Evolutionary conservation across 140 eudicot species (phyloP).

Genomic region (Oenanthe javanica): DNA sequence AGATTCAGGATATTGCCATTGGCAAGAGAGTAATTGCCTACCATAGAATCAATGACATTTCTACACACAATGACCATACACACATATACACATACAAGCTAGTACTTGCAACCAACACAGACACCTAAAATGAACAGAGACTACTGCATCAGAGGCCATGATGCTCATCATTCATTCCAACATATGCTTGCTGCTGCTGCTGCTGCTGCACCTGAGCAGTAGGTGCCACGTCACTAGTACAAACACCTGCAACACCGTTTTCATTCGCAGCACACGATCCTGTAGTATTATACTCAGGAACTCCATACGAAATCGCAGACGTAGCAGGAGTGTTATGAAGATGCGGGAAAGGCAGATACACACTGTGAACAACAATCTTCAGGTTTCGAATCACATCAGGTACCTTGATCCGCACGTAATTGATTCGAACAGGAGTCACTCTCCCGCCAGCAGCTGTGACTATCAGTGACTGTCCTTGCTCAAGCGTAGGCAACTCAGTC

Average conservation of each 20-base stretch:
- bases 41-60: background rate
- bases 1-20: background rate
- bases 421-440: slow-evolving; percentile 56
- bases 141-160: slow-evolving; percentile 21
- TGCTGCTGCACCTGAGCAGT: slow-evolving; percentile 13
- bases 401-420: slow-evolving; percentile 56
- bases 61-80: background rate
- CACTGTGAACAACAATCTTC: slow-evolving; percentile 63
- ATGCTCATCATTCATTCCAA: background rate
- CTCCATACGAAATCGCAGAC: slow-evolving; percentile 12
- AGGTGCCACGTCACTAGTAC: slow-evolving; percentile 24
- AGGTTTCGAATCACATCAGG: slow-evolving; percentile 63
- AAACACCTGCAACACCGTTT: slow-evolving; percentile 21
- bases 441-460: slow-evolving; percentile 64
- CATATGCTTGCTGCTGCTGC: background rate
- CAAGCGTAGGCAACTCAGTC: slow-evolving; percentile 53
- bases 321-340: slow-evolving; percentile 26
- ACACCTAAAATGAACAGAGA: slow-evolving; percentile 18
- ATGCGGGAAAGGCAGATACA: slow-evolving; percentile 67
- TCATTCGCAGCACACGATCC: slow-evolving; percentile 30
- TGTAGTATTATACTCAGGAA: slow-evolving; percentile 13
- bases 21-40: background rate
- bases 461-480: slow-evolving; percentile 44
- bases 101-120: background rate
- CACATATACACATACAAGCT: background rate